These are phyloP conservation scores for Mucor sp. DNA, from an alignment of 371 early-diverging fungal species.

Conservation along the genomic window DNA sequence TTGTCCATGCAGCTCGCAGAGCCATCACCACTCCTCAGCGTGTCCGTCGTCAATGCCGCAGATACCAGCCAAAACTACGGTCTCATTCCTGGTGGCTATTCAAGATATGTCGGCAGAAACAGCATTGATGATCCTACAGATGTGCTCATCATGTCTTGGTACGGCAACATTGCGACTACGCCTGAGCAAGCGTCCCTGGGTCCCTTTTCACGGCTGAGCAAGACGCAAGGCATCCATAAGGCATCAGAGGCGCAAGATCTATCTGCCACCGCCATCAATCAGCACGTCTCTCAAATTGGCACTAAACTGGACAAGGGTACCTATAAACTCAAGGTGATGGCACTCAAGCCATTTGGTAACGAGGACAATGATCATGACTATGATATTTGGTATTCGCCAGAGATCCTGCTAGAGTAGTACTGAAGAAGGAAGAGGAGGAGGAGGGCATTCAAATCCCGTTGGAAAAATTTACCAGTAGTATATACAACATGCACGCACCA, in stretches of 20 bases:
- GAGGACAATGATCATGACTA: constrained; percentile 26
- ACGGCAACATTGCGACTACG: constrained; percentile 31
- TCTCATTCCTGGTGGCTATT: constrained; percentile 39
- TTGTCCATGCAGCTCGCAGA: constrained; percentile 31
- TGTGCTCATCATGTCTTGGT: constrained; percentile 31
- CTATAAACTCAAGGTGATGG: constrained; percentile 39
- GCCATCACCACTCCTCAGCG: constrained; percentile 27
- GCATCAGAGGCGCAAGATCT: not conserved
- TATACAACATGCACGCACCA: not conserved
- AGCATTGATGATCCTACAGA: constrained; percentile 25
- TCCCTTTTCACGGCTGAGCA: not conserved
- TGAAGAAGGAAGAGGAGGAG: too few species aligned
- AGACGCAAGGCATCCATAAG: not conserved
- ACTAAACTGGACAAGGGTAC: constrained; percentile 19
- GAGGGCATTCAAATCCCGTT: not conserved
- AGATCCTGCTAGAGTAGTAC: constrained; percentile 6
- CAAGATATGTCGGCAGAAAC: constrained; percentile 33
- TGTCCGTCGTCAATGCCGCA: constrained; percentile 28
- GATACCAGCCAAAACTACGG: constrained; percentile 21
- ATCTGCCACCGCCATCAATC: not conserved
- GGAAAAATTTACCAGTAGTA: not conserved
- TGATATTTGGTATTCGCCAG: constrained; percentile 42
- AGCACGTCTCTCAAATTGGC: constrained; percentile 9
- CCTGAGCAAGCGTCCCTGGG: constrained; percentile 23
- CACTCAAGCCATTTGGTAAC: constrained; percentile 40